Percentiles rank a stretch among this genome's conserved stretches.
Conservation (phyloP, 371 early-diverging fungal genomes). For the Apophysomyces elegans region DNA sequence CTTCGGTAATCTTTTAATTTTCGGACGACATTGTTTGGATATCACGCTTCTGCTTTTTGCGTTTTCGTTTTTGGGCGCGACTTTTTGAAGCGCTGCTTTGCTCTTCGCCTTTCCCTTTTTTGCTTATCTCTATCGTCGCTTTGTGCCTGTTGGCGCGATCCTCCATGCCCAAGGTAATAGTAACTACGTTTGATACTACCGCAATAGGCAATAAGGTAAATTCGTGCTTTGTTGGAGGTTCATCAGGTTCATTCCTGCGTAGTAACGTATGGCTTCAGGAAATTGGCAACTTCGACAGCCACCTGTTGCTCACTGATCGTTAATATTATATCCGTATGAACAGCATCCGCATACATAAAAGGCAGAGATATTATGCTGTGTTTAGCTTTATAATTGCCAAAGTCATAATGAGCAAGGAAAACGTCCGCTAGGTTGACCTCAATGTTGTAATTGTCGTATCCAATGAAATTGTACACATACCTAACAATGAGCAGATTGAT, state of each 20-base stretch:
- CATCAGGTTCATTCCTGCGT: no score
- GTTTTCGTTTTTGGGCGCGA: no score
- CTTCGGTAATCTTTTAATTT: no score
- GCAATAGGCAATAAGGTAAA: neutral
- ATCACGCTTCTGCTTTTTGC: no score
- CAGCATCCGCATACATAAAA: neutral
- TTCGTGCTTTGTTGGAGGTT: no score
- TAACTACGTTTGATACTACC: neutral
- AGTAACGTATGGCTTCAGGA: no score
- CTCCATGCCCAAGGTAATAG: neutral
- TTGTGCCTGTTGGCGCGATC: neutral
- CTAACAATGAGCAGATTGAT: neutral
- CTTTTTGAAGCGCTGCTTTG: no score
- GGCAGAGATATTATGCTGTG: neutral
- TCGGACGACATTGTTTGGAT: no score
- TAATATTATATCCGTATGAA: no score
- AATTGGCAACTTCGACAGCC: no score
- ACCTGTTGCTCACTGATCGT: no score
- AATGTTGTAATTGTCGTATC: neutral
- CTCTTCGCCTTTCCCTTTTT: no score
- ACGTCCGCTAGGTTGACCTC: neutral
- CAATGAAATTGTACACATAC: neutral
- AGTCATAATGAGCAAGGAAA: neutral
- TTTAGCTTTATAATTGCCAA: neutral
- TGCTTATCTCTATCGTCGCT: neutral